Percentiles rank a stretch among this genome's conserved stretches.
Conservation (phyloP, 2,329 filamentous ascomycete genomes). For the Cordyceps cicadae region DNA sequence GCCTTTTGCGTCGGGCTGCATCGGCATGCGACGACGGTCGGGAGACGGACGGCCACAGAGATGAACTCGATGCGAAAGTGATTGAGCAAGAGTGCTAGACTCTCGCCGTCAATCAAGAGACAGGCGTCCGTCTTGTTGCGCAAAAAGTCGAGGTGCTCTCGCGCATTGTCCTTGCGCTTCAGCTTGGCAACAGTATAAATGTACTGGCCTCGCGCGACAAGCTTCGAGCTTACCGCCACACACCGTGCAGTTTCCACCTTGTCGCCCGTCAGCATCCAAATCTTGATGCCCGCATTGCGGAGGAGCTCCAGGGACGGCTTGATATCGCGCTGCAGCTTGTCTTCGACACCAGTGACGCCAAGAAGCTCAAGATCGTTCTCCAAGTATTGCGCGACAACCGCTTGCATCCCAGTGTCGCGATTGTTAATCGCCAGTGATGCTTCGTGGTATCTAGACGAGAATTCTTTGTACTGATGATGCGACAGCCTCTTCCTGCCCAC, state of each 20-base stretch:
- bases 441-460: constrained; percentile 64
- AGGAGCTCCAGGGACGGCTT: constrained; percentile 91
- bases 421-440: constrained; percentile 73
- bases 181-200: constrained; percentile 89
- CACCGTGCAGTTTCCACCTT: constrained; percentile 97
- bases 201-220: constrained; percentile 88
- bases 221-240: constrained; percentile 88
- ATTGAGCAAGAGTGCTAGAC: constrained; percentile 70
- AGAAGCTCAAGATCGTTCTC: constrained; percentile 86
- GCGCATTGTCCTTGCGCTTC: constrained; percentile 73
- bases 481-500: constrained; percentile 88
- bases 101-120: constrained; percentile 91
- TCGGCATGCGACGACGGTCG: constrained; percentile 89
- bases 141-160: constrained; percentile 82
- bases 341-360: constrained; percentile 96
- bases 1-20: constrained; percentile 97
- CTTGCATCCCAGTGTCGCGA: constrained; percentile 74
- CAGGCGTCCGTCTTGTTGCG: constrained; percentile 80
- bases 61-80: constrained; percentile 83
- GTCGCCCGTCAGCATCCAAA: constrained; percentile 99
- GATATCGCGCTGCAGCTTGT: constrained; percentile 91
- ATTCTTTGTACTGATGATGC: constrained; percentile 69
- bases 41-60: constrained; percentile 74
- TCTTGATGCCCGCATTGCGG: constrained; percentile 95
- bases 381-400: constrained; percentile 69